Base-by-base conservation (phyloP, 306 rosid species). In the Prunus mume region DNA sequence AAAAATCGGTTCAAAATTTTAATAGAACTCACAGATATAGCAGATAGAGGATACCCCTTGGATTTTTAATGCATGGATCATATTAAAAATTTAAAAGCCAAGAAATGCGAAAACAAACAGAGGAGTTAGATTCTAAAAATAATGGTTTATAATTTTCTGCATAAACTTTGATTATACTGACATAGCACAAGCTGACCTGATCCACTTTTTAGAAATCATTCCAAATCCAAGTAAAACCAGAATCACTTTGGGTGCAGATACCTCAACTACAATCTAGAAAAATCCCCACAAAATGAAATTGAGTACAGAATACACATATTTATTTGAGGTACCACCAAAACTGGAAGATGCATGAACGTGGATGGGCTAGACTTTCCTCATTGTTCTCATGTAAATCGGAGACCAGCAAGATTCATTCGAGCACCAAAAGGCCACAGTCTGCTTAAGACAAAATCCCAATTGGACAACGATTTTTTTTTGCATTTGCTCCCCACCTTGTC, bases 401-500 rank as follows among this genome's bases (percentile, higher is more conserved):
- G 12, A 28, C 43, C 28, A 62, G 71, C 78, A 70, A 85, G 77
- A 68, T 78, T 64, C 78, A 51, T 80, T 81, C 6, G 69, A 63
- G 81, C 74, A 71, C 71, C 71, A 68, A 56, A 4, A 17, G 85
- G 82, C 72, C 77, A 47, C 61, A 28, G 60, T 71, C 51, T 81
- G 63, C 50, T 69, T 15, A 71, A 68, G 12, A 84, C 63, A 77
- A 71, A 27, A 80, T 76, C 80, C 28, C 22, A 18, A 47, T 19
- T 30, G 66, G 83, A 57, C 25, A 46, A 71, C 6, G 28, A 56
- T 77, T 68, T 79, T 67, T 67, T 74, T 65, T 27, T 55, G 86
- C 99, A 96, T 3, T 57, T 71, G 58, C 75, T 30, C 34, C 63
- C 77, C 32, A 83, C 88, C 79, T 74, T n/a, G 79, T 95, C 99